Percentiles rank a stretch among this genome's conserved stretches.
Evolutionary conservation across 805 yeast species (phyloP).

Genomic region (Lipomyces kockii): DNA sequence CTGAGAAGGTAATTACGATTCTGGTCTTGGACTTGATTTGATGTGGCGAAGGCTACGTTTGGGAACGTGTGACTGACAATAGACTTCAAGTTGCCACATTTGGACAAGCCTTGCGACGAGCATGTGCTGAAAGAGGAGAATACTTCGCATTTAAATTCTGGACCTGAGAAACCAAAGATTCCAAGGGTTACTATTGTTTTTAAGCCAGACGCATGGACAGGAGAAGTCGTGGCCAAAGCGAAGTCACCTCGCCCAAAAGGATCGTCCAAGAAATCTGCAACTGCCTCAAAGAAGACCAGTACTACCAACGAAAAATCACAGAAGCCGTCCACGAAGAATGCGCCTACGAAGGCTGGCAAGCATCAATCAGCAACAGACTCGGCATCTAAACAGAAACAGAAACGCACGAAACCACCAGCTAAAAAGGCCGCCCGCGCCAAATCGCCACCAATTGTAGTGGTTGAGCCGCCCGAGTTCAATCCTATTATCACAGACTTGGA

Average conservation of each 20-base stretch:
- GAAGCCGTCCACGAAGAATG: neutral
- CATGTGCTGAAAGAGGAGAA: neutral
- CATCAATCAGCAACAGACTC: slow-evolving; percentile 2
- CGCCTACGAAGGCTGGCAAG: slow-evolving; percentile 16
- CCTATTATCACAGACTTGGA: slow-evolving; percentile 39
- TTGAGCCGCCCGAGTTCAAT: slow-evolving; percentile 42
- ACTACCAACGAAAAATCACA: neutral
- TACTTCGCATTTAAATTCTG: neutral
- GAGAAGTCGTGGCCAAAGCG: slow-evolving; percentile 9
- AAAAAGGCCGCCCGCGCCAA: slow-evolving; percentile 24
- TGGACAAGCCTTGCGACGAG: neutral
- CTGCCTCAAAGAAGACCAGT: slow-evolving; percentile 3
- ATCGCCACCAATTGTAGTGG: slow-evolving; percentile 27
- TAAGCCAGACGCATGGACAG: slow-evolving; percentile 11
- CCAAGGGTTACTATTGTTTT: slow-evolving; percentile 20
- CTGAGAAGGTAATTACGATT: neutral
- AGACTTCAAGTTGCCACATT: neutral
- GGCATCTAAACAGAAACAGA: slow-evolving; percentile 2
- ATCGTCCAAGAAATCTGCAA: slow-evolving; percentile 12
- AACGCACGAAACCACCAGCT: slow-evolving; percentile 22
- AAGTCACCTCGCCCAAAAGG: neutral
- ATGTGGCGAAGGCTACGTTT: neutral
- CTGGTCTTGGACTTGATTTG: neutral
- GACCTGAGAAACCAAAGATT: neutral
- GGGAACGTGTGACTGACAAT: neutral